Evolutionary conservation across 306 rosid species (phyloP).

Genomic region (Phaseolus lunatus): DNA sequence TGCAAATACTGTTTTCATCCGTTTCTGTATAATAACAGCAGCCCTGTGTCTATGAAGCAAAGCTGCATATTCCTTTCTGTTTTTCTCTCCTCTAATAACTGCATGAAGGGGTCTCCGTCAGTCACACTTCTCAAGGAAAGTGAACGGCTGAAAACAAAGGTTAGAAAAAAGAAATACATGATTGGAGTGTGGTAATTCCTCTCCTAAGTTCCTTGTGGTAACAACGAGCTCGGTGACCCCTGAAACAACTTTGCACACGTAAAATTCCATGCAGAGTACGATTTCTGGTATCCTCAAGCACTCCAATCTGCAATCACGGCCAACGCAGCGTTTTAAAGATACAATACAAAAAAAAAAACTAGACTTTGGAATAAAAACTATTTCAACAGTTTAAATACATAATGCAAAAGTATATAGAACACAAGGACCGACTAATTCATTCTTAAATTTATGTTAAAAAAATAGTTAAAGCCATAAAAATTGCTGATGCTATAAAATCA

Average conservation of each 20-base stretch:
- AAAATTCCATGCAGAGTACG: conserved; percentile 92
- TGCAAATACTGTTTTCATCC: conserved; percentile 60
- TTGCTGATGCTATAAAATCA: background rate
- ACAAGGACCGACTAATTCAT: conserved; percentile 1
- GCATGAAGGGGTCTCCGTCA: conserved; percentile 46
- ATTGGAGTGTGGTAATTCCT: conserved; percentile 82
- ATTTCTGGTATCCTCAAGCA: conserved; percentile 96
- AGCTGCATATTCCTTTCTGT: conserved; percentile 69
- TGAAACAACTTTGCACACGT: conserved; percentile 95
- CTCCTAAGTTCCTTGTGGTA: conserved; percentile 68
- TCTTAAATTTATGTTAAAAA: conserved; percentile 21
- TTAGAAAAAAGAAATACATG: conserved; percentile 64
- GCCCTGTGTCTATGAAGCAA: conserved; percentile 76
- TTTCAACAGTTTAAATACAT: conserved; percentile 24
- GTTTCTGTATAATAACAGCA: conserved; percentile 75
- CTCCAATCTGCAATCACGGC: conserved; percentile 75
- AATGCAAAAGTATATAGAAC: conserved; percentile 7
- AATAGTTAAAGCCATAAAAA: conserved; percentile 22
- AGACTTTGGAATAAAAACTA: conserved; percentile 38
- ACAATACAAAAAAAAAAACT: conserved; percentile 1
- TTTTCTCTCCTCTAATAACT: conserved; percentile 84
- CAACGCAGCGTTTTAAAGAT: conserved; percentile 23
- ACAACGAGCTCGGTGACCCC: conserved; percentile 89
- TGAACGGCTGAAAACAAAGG: conserved; percentile 42
- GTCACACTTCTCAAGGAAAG: conserved; percentile 43